These are phyloP conservation scores for Hygrophoropsis aurantiaca DNA, from an alignment of 768 basidiomycete species.

Conservation along the genomic window DNA sequence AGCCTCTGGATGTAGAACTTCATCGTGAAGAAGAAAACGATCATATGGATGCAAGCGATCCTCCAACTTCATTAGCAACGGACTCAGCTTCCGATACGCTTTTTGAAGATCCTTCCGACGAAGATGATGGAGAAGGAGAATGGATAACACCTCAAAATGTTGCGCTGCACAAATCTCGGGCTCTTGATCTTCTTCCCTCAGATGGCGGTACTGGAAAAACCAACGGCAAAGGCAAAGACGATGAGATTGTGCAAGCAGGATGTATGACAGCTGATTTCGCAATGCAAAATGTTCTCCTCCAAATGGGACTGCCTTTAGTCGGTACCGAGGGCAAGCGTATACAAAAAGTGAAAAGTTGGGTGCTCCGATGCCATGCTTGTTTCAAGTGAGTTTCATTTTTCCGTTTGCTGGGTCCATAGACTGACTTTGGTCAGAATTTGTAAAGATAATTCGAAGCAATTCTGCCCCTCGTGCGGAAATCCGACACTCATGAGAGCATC, in stretches of 20 bases:
- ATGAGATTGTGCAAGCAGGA: slow-evolving; percentile 59
- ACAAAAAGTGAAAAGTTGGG: slow-evolving; percentile 91
- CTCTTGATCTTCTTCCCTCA: slow-evolving; percentile 77
- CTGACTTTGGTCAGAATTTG: slow-evolving; percentile 64
- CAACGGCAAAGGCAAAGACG: slow-evolving; percentile 32
- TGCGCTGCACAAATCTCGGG: slow-evolving; percentile 80
- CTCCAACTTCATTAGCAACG: slow-evolving; percentile 2
- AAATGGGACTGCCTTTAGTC: slow-evolving; percentile 90
- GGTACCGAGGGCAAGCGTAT: slow-evolving; percentile 90
- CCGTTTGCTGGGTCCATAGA: not conserved
- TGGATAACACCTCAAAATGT: slow-evolving; percentile 97
- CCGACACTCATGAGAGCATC: slow-evolving; percentile 88
- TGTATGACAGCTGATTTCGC: slow-evolving; percentile 99
- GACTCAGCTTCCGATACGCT: slow-evolving; percentile 34
- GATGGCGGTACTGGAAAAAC: slow-evolving; percentile 30
- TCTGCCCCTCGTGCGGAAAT: slow-evolving; percentile 97
- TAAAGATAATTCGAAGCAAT: slow-evolving; percentile 91
- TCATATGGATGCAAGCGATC: slow-evolving; percentile 2
- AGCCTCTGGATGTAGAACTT: slow-evolving; percentile 49
- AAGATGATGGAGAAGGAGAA: slow-evolving; percentile 85
- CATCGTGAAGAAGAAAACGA: slow-evolving; percentile 31
- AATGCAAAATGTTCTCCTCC: slow-evolving; percentile 95
- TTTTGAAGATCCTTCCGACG: slow-evolving; percentile 75
- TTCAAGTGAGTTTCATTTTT: slow-evolving; percentile 76
- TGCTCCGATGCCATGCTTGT: slow-evolving; percentile 95